phyloP scores from a whole-genome alignment of 331 rosid genomes.

The Ulmus americana region DNA sequence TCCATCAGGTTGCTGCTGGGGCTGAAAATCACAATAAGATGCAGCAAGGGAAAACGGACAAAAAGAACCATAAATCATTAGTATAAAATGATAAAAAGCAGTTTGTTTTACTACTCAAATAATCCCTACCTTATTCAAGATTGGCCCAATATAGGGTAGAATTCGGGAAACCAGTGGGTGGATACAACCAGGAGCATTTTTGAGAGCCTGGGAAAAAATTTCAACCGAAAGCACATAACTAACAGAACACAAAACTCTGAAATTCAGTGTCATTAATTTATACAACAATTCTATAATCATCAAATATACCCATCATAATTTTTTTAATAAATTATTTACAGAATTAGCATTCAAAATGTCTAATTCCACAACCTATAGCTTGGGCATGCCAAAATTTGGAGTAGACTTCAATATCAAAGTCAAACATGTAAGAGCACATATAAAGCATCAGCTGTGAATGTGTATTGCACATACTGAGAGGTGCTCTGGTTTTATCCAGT shows the following conservation, averaged over 20 bases:
- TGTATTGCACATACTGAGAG: too few species aligned
- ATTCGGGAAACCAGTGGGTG: slow-evolving; percentile 70
- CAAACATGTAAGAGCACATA: not conserved
- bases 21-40: slow-evolving; percentile 43
- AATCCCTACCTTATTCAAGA: slow-evolving; percentile 58
- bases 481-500: too few species aligned
- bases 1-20: slow-evolving; percentile 79
- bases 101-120: slow-evolving; percentile 18
- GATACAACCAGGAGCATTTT: slow-evolving; percentile 70
- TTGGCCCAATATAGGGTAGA: slow-evolving; percentile 66
- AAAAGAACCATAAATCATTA: not conserved
- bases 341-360: not conserved
- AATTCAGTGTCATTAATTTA: not conserved
- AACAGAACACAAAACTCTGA: not conserved
- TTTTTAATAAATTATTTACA: not conserved
- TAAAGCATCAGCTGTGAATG: too few species aligned
- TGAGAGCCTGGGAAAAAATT: slow-evolving; percentile 59
- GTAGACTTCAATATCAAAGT: not conserved
- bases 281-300: not conserved
- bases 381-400: not conserved
- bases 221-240: not conserved
- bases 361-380: not conserved
- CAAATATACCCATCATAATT: not conserved
- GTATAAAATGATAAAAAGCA: slow-evolving; percentile 14
- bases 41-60: slow-evolving; percentile 26